Evolutionary conservation across 2,329 filamentous ascomycete species (phyloP).

Genomic region (Fusarium setosum): DNA sequence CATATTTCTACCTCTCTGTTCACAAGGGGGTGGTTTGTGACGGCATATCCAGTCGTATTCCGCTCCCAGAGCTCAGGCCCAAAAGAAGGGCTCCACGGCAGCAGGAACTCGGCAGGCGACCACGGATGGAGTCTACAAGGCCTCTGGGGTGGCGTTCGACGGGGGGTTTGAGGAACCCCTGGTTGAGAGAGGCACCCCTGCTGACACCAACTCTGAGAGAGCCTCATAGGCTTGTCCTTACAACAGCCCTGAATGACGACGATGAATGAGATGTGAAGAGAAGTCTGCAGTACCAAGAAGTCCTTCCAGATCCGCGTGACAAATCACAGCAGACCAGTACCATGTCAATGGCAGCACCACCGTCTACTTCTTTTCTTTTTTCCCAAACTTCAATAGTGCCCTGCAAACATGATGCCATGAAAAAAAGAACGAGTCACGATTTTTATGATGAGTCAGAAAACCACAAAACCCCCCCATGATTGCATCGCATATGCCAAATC

Average conservation of each 20-base stretch:
- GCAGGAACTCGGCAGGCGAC: not conserved
- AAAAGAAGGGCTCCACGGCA: not conserved
- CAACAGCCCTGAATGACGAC: not conserved
- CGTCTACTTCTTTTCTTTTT: not conserved
- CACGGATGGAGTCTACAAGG: not conserved
- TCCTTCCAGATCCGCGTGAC: not conserved
- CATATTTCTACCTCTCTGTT: not conserved
- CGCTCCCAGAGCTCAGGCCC: not conserved
- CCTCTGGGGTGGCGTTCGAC: not conserved
- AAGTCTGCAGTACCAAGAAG: not conserved
- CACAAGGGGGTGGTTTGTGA: not conserved
- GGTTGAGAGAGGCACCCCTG: not conserved
- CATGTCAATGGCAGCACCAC: conserved; percentile 13
- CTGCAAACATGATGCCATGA: conserved; percentile 8
- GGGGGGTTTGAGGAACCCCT: not conserved
- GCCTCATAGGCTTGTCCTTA: not conserved
- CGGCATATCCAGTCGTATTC: not conserved
- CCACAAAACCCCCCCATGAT: conserved; percentile 4
- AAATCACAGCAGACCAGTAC: not conserved
- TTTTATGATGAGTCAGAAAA: conserved; percentile 10
- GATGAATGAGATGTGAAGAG: not conserved
- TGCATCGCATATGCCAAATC: not conserved
- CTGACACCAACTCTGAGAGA: not conserved
- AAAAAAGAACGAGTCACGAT: no score
- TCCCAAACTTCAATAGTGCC: not conserved